A percentile compares a stretch with the other conserved stretches of the same genome.
These are phyloP conservation scores for Auxenochlorella pyrenoidosa DNA, from an alignment of 139 green algal genomes.

Conservation along the genomic window DNA sequence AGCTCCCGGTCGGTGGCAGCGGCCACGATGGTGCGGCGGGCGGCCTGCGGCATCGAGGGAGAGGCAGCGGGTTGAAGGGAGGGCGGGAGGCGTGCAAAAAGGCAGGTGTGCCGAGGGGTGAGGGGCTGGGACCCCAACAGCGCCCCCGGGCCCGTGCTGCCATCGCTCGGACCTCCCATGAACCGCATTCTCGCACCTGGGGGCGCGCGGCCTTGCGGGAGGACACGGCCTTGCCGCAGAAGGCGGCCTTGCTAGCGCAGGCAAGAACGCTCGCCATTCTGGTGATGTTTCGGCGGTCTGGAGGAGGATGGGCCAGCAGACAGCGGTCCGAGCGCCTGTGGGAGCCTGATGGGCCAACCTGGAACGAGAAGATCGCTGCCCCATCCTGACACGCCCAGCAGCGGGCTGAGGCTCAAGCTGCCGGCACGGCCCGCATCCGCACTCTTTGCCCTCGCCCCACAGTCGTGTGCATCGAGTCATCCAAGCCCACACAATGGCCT, in stretches of 20 bases:
- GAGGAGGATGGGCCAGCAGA: background rate
- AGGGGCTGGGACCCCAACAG: no score
- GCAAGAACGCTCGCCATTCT: background rate
- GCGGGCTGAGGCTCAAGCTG: no score
- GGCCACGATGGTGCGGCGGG: background rate
- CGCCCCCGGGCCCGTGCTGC: no score
- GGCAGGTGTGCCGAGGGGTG: no score
- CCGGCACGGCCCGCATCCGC: background rate
- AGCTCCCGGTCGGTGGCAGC: slow-evolving; percentile 39
- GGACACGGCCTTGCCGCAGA: slow-evolving; percentile 35
- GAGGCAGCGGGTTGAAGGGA: background rate
- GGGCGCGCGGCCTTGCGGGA: slow-evolving; percentile 9
- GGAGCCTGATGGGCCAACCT: no score
- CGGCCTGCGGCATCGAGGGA: background rate
- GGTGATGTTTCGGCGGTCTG: background rate
- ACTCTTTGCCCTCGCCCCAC: background rate
- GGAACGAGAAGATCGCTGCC: no score
- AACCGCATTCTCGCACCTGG: slow-evolving; percentile 2
- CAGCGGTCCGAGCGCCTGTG: no score
- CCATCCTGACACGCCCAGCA: no score
- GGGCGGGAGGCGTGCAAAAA: background rate
- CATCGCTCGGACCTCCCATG: no score
- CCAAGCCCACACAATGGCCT: background rate
- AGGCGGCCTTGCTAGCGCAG: slow-evolving; percentile 13
- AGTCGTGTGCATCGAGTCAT: slow-evolving; percentile 4